These are phyloP conservation scores for Cenchrus purpureus DNA, from an alignment of 176 grass and related monocot species.

Conservation along the genomic window DNA sequence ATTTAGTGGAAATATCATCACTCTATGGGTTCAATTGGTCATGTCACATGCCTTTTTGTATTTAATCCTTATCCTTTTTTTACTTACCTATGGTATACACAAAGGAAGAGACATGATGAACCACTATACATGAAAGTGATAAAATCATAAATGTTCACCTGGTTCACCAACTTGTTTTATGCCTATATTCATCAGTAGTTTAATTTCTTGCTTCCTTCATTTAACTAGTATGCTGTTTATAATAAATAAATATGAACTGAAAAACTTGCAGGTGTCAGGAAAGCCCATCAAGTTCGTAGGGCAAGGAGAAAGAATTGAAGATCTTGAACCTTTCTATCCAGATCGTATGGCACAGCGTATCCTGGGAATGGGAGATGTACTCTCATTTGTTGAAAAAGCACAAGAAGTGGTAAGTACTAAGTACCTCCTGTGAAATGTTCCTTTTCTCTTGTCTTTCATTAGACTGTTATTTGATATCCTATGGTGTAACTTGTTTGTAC, in stretches of 20 bases:
- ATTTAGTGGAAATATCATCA: slow-evolving; percentile 7
- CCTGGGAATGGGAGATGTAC: slow-evolving; percentile 97
- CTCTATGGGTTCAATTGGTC: not conserved
- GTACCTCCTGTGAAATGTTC: slow-evolving; percentile 27
- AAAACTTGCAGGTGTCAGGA: slow-evolving; percentile 72
- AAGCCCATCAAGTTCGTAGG: slow-evolving; percentile 96
- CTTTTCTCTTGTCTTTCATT: slow-evolving; percentile 29
- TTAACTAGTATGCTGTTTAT: slow-evolving; percentile 4
- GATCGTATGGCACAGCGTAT: slow-evolving; percentile 93
- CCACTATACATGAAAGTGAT: not conserved
- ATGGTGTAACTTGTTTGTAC: slow-evolving; percentile 33
- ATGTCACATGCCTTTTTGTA: slow-evolving; percentile 23
- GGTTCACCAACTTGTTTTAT: not conserved
- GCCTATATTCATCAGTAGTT: not conserved
- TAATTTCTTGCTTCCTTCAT: not conserved
- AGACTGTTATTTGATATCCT: slow-evolving; percentile 12
- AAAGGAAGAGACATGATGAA: not conserved
- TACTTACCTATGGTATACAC: slow-evolving; percentile 14
- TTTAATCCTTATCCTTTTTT: not conserved
- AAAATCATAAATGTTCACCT: slow-evolving; percentile 15
- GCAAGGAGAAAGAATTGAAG: slow-evolving; percentile 84
- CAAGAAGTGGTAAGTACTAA: slow-evolving; percentile 90
- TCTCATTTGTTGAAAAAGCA: slow-evolving; percentile 96
- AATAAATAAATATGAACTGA: not conserved
- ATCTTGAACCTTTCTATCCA: slow-evolving; percentile 96